Evolutionary conservation across 768 basidiomycete genomes (phyloP).

Genomic region (Tephrocybe sp.): DNA sequence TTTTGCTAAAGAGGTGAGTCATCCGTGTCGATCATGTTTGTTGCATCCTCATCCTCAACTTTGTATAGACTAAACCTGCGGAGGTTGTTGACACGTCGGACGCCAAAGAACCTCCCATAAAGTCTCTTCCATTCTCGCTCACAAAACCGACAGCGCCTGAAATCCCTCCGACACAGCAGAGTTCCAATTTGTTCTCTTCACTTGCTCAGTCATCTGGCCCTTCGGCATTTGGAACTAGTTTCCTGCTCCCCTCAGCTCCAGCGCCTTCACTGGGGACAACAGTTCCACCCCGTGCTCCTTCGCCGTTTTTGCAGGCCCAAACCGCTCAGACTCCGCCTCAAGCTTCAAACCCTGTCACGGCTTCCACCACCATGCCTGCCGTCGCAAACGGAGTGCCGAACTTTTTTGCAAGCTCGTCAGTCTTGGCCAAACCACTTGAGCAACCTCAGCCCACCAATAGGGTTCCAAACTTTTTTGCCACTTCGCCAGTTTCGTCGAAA

Average conservation of each 20-base stretch:
- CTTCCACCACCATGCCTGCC: too few species aligned
- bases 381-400: neutral
- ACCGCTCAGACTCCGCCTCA: neutral
- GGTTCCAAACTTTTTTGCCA: constrained; percentile 68
- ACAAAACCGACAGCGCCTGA: constrained; percentile 30
- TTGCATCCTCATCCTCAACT: constrained; percentile 5
- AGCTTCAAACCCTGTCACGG: neutral
- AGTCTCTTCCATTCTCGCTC: constrained; percentile 65
- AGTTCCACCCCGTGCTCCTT: neutral
- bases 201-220: neutral
- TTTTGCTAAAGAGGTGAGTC: constrained; percentile 62
- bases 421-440: constrained; percentile 1
- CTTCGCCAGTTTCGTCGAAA: constrained; percentile 46
- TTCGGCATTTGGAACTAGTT: neutral
- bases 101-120: constrained; percentile 68
- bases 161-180: constrained; percentile 12
- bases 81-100: constrained; percentile 38
- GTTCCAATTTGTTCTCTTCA: neutral
- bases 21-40: neutral
- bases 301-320: constrained; percentile 1
- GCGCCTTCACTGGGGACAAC: neutral
- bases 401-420: constrained; percentile 1
- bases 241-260: neutral
- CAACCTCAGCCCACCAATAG: constrained; percentile 11
- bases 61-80: constrained; percentile 31